Evolutionary conservation across 108 stramenopile species (phyloP), one percentile per base, ranked within the genome.

Genomic region (Fistulifera solaris): DNA sequence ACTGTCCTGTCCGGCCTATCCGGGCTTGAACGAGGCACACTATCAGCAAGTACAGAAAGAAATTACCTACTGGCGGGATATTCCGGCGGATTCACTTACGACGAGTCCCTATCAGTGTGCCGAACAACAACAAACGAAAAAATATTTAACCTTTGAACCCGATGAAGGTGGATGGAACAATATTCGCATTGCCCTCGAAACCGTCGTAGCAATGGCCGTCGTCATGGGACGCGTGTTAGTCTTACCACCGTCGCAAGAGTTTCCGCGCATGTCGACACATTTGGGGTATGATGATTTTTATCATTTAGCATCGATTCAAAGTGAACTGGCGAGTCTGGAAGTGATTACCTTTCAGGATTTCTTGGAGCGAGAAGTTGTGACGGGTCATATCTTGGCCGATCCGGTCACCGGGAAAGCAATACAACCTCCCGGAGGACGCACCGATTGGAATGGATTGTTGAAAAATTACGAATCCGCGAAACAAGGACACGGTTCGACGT

Each of bases 91-190:
- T 67, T 56, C 77, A 13, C 35, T 52, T 3, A 86, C 66, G 43
- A 48, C 38, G 14, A 77, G 75, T 54, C 88, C 88, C 27, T 80
- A 69, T 53, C 6, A 18, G 3, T 19, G 25, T 21, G 12, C 31
- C 31, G 43, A 35, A 56, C 0, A 51, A 59, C 18, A 46, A 51
- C 16, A 48, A 63, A 48, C 49, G 6, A 22, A 41, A 27, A 63
- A 66, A 44, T 96, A 90, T 62, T 58, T 96, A 0, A 94, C 95
- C 26, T 94, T 94, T 48, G 93, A 96, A 68, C 76, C 78, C 13
- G 85, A 90, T 68, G 73, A 78, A 31, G 96, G 96, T 17, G 96
- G 96, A 2, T 97, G 83, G 68, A 97, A 97, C 75, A 97, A 97
- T 74, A 85, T 94, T 40, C 91, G 96, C 28, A 95, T 97, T 93